Evolutionary conservation across 768 basidiomycete species (phyloP), one percentile per base, ranked within the genome.

Genomic region (Boletellus emodensis): DNA sequence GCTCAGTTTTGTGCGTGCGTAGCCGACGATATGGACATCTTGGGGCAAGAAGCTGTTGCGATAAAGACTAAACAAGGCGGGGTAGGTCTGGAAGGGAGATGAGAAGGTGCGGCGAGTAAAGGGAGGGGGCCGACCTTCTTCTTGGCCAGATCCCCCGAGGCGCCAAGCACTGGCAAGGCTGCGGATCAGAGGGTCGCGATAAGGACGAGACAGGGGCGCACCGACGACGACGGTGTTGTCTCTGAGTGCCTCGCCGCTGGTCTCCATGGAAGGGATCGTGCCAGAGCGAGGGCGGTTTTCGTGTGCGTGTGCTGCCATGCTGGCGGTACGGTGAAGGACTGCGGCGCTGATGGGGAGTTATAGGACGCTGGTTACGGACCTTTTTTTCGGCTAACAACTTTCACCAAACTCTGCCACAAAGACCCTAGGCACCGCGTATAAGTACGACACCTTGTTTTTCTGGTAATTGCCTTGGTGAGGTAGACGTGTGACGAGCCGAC

Each of bases 71-170:
- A 96, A 97, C 48, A 99, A 78, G 24, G 95, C 95, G 11, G 95
- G 95, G 71, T 93, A 88, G 4, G 95, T 98, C 94, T 96, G 62
- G 26, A 32, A 51, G 20, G 39, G 2, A 45, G 8, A 12, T 57
- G 45, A 58, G 48, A 90, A 86, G 61, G 48, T 26, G 38, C 10
- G 13, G 20, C 18, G 4, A 12, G 44, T 17, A 58, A 24, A 14
- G 34, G 2, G n/a, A 22, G 30, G 38, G n/a, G 32, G 43, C 20
- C 4, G 83, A 65, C 94, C 82, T 99, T 99, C 76, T 99, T 99
- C 86, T 96, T 95, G 56, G 95, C 95, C 40, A 99, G 78, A 76
- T 99, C 95, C 36, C 95, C 95, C 49, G 92, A 94, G 3, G 95
- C 95, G 49, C 95, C 95, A 53, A 94, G 82, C 47, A 98, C 94